Evolutionary conservation across 1,284 basidiomycete species (phyloP).

Genomic region (Leccinum solheimii): DNA sequence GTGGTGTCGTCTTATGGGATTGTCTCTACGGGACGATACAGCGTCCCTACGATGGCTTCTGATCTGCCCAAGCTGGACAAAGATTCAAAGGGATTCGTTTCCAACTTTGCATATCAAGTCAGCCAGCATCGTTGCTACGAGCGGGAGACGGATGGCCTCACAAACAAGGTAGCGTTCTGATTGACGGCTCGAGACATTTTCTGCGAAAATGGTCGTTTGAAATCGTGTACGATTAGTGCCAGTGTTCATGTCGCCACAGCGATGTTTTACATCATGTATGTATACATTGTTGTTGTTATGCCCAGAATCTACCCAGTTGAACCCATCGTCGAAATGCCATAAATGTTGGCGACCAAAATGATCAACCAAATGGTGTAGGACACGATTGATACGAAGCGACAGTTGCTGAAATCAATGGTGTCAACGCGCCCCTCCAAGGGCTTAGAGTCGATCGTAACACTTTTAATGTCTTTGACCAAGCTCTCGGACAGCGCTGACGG

Average conservation of each 20-base stretch:
- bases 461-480: not conserved
- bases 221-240: conserved; percentile 20
- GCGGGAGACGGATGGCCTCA: conserved; percentile 59
- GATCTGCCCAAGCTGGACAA: conserved; percentile 47
- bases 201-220: not conserved
- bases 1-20: conserved; percentile 61
- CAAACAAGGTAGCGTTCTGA: conserved; percentile 56
- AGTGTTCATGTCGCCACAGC: not conserved
- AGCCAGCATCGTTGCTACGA: conserved; percentile 65
- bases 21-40: conserved; percentile 56
- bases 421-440: conserved; percentile 5
- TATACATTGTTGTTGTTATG: not conserved
- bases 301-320: conserved; percentile 14
- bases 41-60: conserved; percentile 37
- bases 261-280: not conserved
- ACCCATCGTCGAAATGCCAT: conserved; percentile 50
- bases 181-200: not conserved
- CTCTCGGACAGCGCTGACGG: not conserved
- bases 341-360: conserved; percentile 62
- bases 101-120: conserved; percentile 59
- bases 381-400: conserved; percentile 45
- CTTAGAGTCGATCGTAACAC: not conserved
- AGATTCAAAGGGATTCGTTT: conserved; percentile 52
- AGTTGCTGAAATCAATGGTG: conserved; percentile 49
- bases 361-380: conserved; percentile 59